These are phyloP conservation scores for Ophiostoma novo-ulmi DNA, from an alignment of 2,329 filamentous ascomycete genomes.

Conservation along the genomic window DNA sequence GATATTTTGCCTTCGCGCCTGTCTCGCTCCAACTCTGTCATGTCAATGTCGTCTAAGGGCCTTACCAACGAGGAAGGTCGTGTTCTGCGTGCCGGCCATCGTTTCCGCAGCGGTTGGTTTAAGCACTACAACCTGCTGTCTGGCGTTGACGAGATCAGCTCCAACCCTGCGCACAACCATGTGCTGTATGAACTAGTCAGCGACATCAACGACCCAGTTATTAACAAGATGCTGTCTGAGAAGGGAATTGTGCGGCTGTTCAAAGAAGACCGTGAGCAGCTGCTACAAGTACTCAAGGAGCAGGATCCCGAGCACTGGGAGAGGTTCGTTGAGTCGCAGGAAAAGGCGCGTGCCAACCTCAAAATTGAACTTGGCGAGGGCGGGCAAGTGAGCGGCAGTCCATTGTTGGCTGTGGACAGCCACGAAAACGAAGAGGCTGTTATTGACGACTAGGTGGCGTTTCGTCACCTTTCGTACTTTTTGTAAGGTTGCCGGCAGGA, in stretches of 20 bases:
- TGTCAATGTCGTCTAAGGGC: constrained; percentile 47
- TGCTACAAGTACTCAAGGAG: constrained; percentile 48
- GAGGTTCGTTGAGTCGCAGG: constrained; percentile 56
- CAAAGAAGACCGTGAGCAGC: constrained; percentile 50
- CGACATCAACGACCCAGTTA: constrained; percentile 55
- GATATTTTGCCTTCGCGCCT: constrained; percentile 41
- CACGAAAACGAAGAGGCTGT: constrained; percentile 17
- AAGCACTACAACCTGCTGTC: constrained; percentile 49
- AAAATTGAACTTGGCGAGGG: constrained; percentile 28
- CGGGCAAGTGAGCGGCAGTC: constrained; percentile 15
- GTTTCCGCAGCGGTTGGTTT: constrained; percentile 51
- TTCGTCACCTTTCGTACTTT: not conserved
- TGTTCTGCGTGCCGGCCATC: constrained; percentile 51
- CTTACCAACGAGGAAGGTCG: constrained; percentile 55
- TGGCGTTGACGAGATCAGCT: constrained; percentile 45
- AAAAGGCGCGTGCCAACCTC: constrained; percentile 54
- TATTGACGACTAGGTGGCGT: constrained; percentile 14
- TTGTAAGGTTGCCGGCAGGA: not conserved
- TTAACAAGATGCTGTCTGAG: constrained; percentile 48
- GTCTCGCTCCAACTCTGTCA: constrained; percentile 49
- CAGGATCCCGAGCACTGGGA: constrained; percentile 64
- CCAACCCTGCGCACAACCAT: constrained; percentile 47
- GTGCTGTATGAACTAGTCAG: constrained; percentile 59
- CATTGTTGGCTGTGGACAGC: not conserved
- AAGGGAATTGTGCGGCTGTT: constrained; percentile 59